Evolutionary conservation across 176 grass and related monocot species (phyloP), one percentile per base, ranked within the genome.

Genomic region (Lolium rigidum): DNA sequence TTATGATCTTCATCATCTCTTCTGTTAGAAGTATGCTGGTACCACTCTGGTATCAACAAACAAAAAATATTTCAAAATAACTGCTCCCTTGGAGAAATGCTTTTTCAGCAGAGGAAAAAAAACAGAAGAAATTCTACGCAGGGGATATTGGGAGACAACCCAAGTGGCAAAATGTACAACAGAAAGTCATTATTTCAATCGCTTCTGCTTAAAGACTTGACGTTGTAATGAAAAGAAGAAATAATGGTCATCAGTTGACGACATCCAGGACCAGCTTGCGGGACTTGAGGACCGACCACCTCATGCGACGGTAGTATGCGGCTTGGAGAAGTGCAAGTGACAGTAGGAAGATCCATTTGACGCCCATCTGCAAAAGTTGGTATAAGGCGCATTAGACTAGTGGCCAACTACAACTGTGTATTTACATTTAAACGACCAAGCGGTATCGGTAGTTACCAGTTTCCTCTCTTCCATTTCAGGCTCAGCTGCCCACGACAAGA

Each of bases 401-500:
- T 78, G 35, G 13, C 12, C 16, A 54, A 58, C 28, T n/a, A 72
- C 66, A 74, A 86, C 1, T 8, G 10, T 48, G 55, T 12, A 74
- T 62, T 63, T 5, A 46, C 20, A 7, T 56, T 1, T 6, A 50
- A 17, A 81, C n/a, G 17, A 84, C 64, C 54, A 3, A 37, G 46
- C 16, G 37, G 62, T 55, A 4, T 46, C 28, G 20, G 66, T 31
- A 10, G 57, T 92, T 94, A 99, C 97, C 86, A 99, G 90, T 88
- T 99, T 99, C 71, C 97, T 91, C 84, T 99, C 97, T 87, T 99
- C 97, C 97, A 99, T 99, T 86, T 99, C 94, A 78, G 97, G 97
- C 79, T 99, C 97, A 63, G 97, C 97, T 78, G 97, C 97, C 97
- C 97, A 99, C 0, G 97, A 93, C 74, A 99, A 88, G 88, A 99